Evolutionary conservation across 2,329 filamentous ascomycete species (phyloP), one percentile per base, ranked within the genome.

Genomic region (Ceratocystis lukuohia): DNA sequence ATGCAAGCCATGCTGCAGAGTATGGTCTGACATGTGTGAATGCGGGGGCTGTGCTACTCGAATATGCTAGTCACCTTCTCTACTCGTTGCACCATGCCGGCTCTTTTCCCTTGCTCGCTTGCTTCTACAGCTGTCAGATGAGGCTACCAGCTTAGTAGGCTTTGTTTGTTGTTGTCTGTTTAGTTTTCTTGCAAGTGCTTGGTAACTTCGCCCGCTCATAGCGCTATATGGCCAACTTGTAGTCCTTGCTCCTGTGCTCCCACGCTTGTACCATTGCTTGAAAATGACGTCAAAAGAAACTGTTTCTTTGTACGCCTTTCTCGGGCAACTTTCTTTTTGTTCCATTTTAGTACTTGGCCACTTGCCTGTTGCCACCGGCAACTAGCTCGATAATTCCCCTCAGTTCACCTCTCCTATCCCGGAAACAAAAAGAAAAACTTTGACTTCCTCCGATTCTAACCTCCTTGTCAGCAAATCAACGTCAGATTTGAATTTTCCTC

Each of bases 261-360:
- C 3, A 28, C 37, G 37, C 37, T 15, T 41, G 37, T 41, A 20
- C 15, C 5, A 28, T 28, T 4, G 8, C 28, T 37, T 37, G 8
- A 37, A 17, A n/a, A 59, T 59, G 56, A 59, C 56, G 56, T 59
- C 56, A 59, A 59, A 33, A 56, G 20, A 56, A 22, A 37, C 46
- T 48, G 17, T 20, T 48, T 22, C n/a, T 8, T 50, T 41, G 37
- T 41, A 41, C 37, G 10, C 37, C 37, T 53, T 53, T n/a, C 7
- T n/a, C 48, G 6, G 22, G n/a, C 48, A 53, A 15, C 53, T 57
- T 30, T 37, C 28, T 37, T 33, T 33, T 25, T 37, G 30, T 59
- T 37, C 56, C 25, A 20, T n/a, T 25, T 37, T 59, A 25, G 56
- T 37, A 37, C 17, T 37, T 59, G 7, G 56, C 33, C 56, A 17